These are phyloP conservation scores for Truncatella angustata DNA, from an alignment of 2,329 filamentous ascomycete species.

Conservation along the genomic window DNA sequence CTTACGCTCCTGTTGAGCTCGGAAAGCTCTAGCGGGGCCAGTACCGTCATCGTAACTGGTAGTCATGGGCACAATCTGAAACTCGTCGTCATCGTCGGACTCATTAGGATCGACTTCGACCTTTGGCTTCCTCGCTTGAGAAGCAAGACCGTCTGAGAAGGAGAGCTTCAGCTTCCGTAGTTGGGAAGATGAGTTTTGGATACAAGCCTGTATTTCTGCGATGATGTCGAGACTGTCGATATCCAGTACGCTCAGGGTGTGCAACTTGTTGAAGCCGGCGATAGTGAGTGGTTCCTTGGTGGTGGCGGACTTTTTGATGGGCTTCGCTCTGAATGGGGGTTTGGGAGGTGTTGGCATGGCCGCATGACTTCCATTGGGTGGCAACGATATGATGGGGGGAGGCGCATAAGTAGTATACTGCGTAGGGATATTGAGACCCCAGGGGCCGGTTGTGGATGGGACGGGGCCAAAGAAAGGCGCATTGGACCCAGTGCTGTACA, in stretches of 20 bases:
- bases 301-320: constrained; percentile 27
- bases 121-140: constrained; percentile 41
- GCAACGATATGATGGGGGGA: constrained; percentile 24
- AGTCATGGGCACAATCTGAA: constrained; percentile 40
- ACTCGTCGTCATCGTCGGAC: constrained; percentile 55
- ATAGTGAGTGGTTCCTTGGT: constrained; percentile 49
- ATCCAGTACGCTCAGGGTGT: constrained; percentile 54
- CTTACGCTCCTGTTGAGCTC: constrained; percentile 53
- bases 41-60: constrained; percentile 33
- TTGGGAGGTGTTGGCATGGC: constrained; percentile 35
- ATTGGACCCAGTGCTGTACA: background rate
- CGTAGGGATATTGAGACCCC: background rate
- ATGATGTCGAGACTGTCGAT: constrained; percentile 58
- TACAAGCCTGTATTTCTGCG: constrained; percentile 53
- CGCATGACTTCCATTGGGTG: constrained; percentile 19
- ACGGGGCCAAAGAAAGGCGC: background rate
- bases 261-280: constrained; percentile 55
- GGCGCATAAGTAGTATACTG: constrained; percentile 16
- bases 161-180: constrained; percentile 56
- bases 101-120: constrained; percentile 43
- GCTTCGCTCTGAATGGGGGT: constrained; percentile 31
- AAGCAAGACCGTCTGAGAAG: constrained; percentile 52
- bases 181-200: constrained; percentile 53
- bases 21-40: constrained; percentile 43
- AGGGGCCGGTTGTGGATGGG: background rate